A percentile compares a stretch with the other conserved stretches of the same genome.
phyloP scores from a whole-genome alignment of 305 asterid genomes.

The Salvia sclarea region DNA sequence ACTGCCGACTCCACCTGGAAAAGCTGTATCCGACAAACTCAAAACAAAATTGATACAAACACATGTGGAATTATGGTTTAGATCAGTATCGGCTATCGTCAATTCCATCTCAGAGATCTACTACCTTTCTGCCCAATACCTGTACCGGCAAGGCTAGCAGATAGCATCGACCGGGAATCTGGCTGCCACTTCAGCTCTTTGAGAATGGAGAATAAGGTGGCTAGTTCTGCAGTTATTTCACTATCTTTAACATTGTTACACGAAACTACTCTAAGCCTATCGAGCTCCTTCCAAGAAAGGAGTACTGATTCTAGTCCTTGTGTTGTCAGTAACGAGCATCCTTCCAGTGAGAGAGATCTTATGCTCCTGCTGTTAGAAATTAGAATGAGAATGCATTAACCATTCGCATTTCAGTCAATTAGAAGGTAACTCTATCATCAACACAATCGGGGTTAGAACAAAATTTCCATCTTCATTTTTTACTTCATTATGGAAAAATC shows the following conservation, averaged over 20 bases:
- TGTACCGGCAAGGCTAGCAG: constrained; percentile 70
- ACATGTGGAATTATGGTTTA: not conserved
- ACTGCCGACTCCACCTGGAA: not conserved
- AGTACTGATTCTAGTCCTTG: constrained; percentile 75
- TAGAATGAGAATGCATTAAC: constrained; percentile 29
- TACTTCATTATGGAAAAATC: constrained; percentile 1
- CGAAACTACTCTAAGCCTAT: constrained; percentile 69
- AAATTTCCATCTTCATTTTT: not conserved
- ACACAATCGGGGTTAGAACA: not conserved
- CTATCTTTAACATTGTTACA: constrained; percentile 78
- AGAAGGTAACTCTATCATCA: not conserved
- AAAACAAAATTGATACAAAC: not conserved
- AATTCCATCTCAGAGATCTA: constrained; percentile 59
- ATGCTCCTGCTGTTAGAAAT: constrained; percentile 50
- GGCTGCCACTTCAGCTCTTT: constrained; percentile 88
- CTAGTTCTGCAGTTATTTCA: constrained; percentile 71
- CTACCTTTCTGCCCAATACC: constrained; percentile 74
- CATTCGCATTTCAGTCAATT: constrained; percentile 5
- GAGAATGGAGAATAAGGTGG: constrained; percentile 63
- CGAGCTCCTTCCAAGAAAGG: constrained; percentile 75
- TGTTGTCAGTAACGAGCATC: constrained; percentile 79
- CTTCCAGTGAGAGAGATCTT: constrained; percentile 63
- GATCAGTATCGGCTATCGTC: constrained; percentile 16
- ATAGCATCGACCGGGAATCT: constrained; percentile 59
- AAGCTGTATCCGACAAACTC: not conserved